Evolutionary conservation across 441 rosid species (phyloP), one percentile per base, ranked within the genome.

Genomic region (Rhodomyrtus psidioides): DNA sequence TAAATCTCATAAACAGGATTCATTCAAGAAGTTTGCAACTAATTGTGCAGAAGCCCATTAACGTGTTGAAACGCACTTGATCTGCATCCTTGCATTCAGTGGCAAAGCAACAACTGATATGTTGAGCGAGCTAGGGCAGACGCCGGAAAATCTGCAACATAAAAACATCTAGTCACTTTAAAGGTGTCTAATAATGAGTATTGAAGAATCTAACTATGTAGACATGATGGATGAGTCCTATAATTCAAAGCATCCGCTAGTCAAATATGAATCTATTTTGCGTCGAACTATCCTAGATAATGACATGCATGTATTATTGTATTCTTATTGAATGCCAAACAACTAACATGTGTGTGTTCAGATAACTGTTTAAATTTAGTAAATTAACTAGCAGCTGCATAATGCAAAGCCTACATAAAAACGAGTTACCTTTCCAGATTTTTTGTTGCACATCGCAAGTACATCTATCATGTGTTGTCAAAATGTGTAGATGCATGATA

Each of bases 81-180:
- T 94, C 93, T 96, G 98, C 44, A 96, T 92, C 94, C 85, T 95
- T 70, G 99, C 97, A 82, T 94, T 91, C 87, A 94, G 30, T 24
- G 99, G 99, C 92, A 95, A 89, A 83, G 97, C 98, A 30, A 97
- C 98, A 4, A 93, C 99, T 94, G 97, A 88, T 93, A 96, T 23
- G 99, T 97, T 13, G 98, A 91, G 53, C 97, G 93, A 59, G 98
- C 96, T 15, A 99, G 99, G 42, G 94, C 90, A 86, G 95, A 95
- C 56, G 94, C 93, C 28, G 96, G 4, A 84, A 97, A 96, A 91
- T 96, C 99, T 94, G 95, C 87, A 90, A 84, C 55, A 89, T 9
- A 86, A 76, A 87, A 51, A 81, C 70, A n/a, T 12, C 44, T 34
- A 24, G 46, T 34, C 46, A 65, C 34, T 23, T 65, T 12, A 65